Evolutionary conservation across 192 early-diverging fungal genomes (phyloP).

Genomic region (Coemansia sp.): DNA sequence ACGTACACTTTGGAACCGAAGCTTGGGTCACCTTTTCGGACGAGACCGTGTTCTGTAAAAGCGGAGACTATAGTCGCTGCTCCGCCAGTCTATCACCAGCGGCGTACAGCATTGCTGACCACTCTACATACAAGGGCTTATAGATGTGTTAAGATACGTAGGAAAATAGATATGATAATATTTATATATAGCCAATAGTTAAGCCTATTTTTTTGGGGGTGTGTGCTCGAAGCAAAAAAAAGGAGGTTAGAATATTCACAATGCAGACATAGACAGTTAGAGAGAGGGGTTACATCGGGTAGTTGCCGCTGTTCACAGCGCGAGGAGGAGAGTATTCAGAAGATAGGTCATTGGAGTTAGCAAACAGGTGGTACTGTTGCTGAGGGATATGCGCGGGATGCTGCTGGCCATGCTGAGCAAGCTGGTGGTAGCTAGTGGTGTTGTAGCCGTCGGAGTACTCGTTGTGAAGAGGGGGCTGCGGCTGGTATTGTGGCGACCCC

Average conservation of each 20-base stretch:
- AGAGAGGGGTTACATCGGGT: constrained; percentile 12
- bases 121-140: constrained; percentile 28
- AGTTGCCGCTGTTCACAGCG: constrained; percentile 21
- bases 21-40: constrained; percentile 22
- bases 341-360: constrained; percentile 15
- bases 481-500: constrained; percentile 1
- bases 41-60: constrained; percentile 22
- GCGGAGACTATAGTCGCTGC: constrained; percentile 22
- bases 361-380: constrained; percentile 38
- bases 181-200: not conserved
- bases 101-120: constrained; percentile 17
- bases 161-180: not conserved
- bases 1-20: constrained; percentile 46
- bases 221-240: not conserved
- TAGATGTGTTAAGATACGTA: not conserved
- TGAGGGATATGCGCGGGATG: constrained; percentile 16
- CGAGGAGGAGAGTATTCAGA: constrained; percentile 19
- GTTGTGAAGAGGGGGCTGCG: not conserved
- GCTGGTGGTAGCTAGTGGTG: constrained; percentile 1
- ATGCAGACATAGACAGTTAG: not conserved
- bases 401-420: constrained; percentile 7
- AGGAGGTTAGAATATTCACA: constrained; percentile 35
- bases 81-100: constrained; percentile 27
- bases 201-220: constrained; percentile 4
- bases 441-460: not conserved